Conservation (phyloP, 805 yeast species). For the Jamesozyma rosinii region DNA sequence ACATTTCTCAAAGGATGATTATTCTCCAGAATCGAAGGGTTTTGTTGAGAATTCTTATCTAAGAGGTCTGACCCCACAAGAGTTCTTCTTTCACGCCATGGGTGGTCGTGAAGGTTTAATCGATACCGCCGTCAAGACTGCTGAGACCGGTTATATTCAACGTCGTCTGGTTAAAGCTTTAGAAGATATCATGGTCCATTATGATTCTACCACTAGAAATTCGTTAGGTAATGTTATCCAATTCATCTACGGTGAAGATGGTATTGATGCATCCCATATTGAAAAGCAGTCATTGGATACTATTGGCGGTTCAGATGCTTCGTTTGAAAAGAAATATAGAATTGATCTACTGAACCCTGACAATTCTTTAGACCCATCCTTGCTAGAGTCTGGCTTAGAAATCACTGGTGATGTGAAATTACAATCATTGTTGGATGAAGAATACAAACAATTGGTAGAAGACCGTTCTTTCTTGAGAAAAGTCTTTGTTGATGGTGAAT, state of each 20-base stretch:
- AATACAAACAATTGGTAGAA: constrained; percentile 61
- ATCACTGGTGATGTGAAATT: constrained; percentile 81
- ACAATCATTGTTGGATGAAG: constrained; percentile 74
- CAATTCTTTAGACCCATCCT: constrained; percentile 53
- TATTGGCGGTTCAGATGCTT: constrained; percentile 81
- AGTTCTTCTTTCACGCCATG: constrained; percentile 98
- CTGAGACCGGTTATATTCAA: constrained; percentile 97
- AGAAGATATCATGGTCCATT: constrained; percentile 96
- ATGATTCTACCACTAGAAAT: constrained; percentile 96
- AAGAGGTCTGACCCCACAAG: constrained; percentile 97
- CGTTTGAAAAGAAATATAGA: constrained; percentile 75
- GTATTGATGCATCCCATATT: constrained; percentile 95
- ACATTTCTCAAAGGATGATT: constrained; percentile 96
- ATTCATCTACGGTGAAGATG: constrained; percentile 97
- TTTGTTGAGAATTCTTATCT: constrained; percentile 94
- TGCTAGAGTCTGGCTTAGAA: constrained; percentile 82
- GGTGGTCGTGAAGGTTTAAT: constrained; percentile 99
- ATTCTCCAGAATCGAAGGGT: constrained; percentile 97
- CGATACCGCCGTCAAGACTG: constrained; percentile 98
- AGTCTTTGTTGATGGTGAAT: constrained; percentile 88
- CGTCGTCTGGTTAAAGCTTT: constrained; percentile 95
- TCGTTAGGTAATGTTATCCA: constrained; percentile 94
- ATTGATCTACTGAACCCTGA: constrained; percentile 75
- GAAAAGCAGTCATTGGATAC: constrained; percentile 94
- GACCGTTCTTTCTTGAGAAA: constrained; percentile 78